A percentile compares a stretch with the other conserved stretches of the same genome.
Evolutionary conservation across 2,329 filamentous ascomycete species (phyloP).

Genomic region (Diaporthe ampelina): DNA sequence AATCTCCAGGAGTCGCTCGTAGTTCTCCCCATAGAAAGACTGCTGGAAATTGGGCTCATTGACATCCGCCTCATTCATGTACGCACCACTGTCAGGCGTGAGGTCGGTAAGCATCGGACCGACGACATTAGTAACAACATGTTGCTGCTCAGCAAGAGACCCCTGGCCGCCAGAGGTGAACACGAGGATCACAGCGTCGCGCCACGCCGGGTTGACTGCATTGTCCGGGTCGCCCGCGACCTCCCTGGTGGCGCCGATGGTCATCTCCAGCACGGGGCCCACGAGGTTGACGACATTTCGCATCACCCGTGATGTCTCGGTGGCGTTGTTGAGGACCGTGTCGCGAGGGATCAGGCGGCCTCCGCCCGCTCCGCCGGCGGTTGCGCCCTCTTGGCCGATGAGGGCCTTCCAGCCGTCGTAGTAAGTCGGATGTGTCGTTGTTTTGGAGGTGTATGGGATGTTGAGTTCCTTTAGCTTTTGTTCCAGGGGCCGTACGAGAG

Average conservation of each 20-base stretch:
- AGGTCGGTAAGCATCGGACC: conserved; percentile 35
- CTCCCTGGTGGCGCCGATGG: conserved; percentile 40
- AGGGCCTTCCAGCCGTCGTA: conserved; percentile 1
- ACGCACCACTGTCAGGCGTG: conserved; percentile 48
- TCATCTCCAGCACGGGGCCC: background rate
- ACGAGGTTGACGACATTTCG: background rate
- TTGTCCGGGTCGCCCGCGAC: conserved; percentile 49
- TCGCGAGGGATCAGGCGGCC: background rate
- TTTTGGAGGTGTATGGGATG: background rate
- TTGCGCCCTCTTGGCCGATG: background rate
- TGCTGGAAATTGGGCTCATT: conserved; percentile 48
- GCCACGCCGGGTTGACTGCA: conserved; percentile 64
- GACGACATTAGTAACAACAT: background rate
- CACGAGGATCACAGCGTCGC: conserved; percentile 55
- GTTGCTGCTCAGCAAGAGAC: background rate
- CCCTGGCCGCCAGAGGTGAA: conserved; percentile 2
- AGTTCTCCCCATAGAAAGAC: conserved; percentile 51
- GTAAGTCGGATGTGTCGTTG: background rate
- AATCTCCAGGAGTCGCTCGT: conserved; percentile 47
- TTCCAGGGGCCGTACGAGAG: background rate
- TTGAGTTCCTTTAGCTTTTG: background rate
- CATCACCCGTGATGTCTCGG: background rate
- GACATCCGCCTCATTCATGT: conserved; percentile 56
- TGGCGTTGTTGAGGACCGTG: background rate
- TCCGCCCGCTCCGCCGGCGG: background rate